Evolutionary conservation across 2,329 filamentous ascomycete genomes (phyloP).

Genomic region (Acrocalymma vagum): DNA sequence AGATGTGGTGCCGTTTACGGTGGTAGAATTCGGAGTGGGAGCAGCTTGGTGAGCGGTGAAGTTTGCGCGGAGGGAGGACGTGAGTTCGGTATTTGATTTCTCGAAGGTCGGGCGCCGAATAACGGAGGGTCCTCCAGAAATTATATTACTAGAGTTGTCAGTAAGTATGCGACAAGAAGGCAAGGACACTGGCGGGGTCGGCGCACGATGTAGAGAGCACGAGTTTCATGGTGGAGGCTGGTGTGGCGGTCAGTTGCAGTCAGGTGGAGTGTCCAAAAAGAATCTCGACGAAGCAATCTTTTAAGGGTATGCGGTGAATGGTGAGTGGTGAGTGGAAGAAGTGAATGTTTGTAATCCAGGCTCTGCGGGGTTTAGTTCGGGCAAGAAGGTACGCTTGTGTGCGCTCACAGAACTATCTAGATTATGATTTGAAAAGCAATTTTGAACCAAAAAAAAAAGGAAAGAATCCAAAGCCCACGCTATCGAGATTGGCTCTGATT

Average conservation of each 20-base stretch:
- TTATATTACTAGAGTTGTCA: conserved; percentile 80
- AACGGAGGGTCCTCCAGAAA: conserved; percentile 83
- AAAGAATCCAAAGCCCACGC: no score
- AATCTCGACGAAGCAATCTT: background rate
- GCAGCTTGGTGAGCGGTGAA: conserved; percentile 78
- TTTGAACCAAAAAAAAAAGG: no score
- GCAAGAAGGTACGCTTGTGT: no score
- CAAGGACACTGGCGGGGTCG: background rate
- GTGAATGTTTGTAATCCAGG: conserved; percentile 28
- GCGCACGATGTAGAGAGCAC: conserved; percentile 86
- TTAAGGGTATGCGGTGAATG: background rate
- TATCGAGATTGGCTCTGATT: no score
- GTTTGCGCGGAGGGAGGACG: conserved; percentile 85
- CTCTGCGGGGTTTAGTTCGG: conserved; percentile 15
- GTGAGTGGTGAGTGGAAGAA: conserved; percentile 14
- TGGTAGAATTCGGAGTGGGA: conserved; percentile 36
- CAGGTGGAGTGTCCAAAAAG: background rate
- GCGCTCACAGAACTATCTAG: no score
- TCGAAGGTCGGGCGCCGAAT: conserved; percentile 79
- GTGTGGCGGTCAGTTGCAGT: background rate
- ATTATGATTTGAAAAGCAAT: no score
- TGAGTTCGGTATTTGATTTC: conserved; percentile 92
- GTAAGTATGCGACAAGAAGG: conserved; percentile 24
- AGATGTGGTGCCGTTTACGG: conserved; percentile 41
- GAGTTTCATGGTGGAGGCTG: conserved; percentile 71